Evolutionary conservation across 352 stramenopile genomes (phyloP).

Genomic region (Phytophthora sansomeana): DNA sequence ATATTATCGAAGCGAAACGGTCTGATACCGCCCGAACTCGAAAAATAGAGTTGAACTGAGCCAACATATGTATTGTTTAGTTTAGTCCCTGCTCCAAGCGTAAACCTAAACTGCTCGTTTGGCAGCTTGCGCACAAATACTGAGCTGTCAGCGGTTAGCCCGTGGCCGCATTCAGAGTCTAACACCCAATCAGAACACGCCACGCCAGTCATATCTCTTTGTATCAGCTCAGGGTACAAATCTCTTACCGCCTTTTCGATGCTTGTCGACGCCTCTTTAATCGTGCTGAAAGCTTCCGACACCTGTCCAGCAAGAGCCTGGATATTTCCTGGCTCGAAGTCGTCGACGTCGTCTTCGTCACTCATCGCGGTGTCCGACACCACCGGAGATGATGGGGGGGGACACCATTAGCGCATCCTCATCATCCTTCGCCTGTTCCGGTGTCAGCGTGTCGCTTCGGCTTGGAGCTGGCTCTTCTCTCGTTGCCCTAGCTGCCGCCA

Average conservation of each 20-base stretch:
- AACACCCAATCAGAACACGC: constrained; percentile 5
- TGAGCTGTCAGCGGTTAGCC: constrained; percentile 4
- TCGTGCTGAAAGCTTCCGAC: constrained; percentile 11
- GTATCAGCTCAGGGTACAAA: constrained; percentile 4
- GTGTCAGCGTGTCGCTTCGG: neutral
- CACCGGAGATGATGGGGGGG: neutral
- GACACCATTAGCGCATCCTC: neutral
- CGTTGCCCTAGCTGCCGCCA: too few species aligned
- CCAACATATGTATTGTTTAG: constrained; percentile 19
- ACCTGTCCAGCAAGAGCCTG: neutral
- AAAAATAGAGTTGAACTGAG: constrained; percentile 13
- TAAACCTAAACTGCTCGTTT: constrained; percentile 19
- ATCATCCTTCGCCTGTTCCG: neutral
- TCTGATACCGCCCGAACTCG: constrained; percentile 1
- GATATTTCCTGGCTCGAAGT: neutral
- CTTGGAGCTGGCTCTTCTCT: too few species aligned
- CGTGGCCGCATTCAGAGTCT: constrained; percentile 11
- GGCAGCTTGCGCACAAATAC: constrained; percentile 7
- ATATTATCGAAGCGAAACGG: constrained; percentile 7
- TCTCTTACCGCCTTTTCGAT: constrained; percentile 8
- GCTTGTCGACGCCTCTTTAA: neutral
- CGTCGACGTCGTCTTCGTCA: neutral
- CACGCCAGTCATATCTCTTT: constrained; percentile 5
- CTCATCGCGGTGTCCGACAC: neutral
- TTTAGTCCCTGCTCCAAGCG: constrained; percentile 15